Evolutionary conservation across 768 basidiomycete species (phyloP).

Genomic region (Xerocomus brunneocitrinus): DNA sequence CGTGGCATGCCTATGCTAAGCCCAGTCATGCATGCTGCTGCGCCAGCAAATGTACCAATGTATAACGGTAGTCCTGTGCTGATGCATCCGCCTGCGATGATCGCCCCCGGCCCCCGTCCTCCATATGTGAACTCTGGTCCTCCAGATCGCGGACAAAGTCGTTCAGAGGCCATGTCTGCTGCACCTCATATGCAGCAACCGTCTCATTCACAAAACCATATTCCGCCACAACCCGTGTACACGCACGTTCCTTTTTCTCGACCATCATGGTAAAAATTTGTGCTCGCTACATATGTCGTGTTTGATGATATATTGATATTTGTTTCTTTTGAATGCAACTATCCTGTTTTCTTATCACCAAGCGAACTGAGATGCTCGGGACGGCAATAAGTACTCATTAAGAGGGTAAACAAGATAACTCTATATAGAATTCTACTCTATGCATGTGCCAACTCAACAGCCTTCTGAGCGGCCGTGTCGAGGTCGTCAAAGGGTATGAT

Average conservation of each 20-base stretch:
- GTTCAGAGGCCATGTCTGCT: constrained; percentile 42
- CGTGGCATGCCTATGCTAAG: constrained; percentile 62
- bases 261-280: constrained; percentile 28
- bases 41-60: constrained; percentile 42
- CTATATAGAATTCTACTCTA: constrained; percentile 33
- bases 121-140: constrained; percentile 45
- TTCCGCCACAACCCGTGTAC: constrained; percentile 28
- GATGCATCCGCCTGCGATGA: constrained; percentile 50
- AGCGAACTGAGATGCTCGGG: neutral
- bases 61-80: constrained; percentile 67
- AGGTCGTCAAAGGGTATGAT: constrained; percentile 91
- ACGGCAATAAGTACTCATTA: constrained; percentile 9
- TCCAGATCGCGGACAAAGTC: constrained; percentile 45
- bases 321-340: constrained; percentile 24
- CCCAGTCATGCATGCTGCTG: constrained; percentile 64
- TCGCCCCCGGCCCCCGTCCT: constrained; percentile 29
- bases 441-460: constrained; percentile 60
- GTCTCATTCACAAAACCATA: constrained; percentile 26
- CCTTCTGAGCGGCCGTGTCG: constrained; percentile 84
- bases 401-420: constrained; percentile 13
- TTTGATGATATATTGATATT: constrained; percentile 33
- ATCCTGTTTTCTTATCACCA: constrained; percentile 9
- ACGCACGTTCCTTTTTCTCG: constrained; percentile 27
- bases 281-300: constrained; percentile 16
- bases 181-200: constrained; percentile 38